phyloP scores from a whole-genome alignment of 2,329 filamentous ascomycete species.

The Lachnellula cervina region DNA sequence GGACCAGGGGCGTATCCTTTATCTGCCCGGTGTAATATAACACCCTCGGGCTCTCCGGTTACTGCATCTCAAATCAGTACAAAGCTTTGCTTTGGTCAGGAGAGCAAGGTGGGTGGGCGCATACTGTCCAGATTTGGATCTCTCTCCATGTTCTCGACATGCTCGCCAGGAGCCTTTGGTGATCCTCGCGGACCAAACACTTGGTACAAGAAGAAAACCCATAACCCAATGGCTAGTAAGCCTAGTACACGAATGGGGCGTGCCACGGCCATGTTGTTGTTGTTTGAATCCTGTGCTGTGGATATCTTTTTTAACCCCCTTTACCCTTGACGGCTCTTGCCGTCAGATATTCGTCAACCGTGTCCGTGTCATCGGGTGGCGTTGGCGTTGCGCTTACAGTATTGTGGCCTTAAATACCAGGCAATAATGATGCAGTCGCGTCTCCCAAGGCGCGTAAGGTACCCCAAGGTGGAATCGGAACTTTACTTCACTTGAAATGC shows the following conservation, averaged over 20 bases:
- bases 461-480: no score
- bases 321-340: no score
- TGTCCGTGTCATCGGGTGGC: no score
- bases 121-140: constrained; percentile 86
- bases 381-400: no score
- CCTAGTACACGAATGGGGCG: constrained; percentile 78
- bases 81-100: not conserved
- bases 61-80: constrained; percentile 44
- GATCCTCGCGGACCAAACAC: constrained; percentile 56
- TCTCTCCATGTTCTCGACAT: constrained; percentile 58
- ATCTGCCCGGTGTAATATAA: constrained; percentile 63
- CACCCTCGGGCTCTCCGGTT: constrained; percentile 75
- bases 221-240: constrained; percentile 64
- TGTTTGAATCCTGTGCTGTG: constrained; percentile 3
- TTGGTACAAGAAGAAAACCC: constrained; percentile 75
- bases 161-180: constrained; percentile 37
- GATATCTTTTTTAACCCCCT: not conserved
- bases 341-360: no score
- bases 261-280: constrained; percentile 69
- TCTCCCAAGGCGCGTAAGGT: not conserved
- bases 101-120: constrained; percentile 31
- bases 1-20: constrained; percentile 75
- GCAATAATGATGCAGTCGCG: no score
- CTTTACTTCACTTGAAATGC: no score
- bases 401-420: no score